Base-by-base conservation (phyloP, 2,329 filamentous ascomycete species). In the Metarhizium humberi region DNA sequence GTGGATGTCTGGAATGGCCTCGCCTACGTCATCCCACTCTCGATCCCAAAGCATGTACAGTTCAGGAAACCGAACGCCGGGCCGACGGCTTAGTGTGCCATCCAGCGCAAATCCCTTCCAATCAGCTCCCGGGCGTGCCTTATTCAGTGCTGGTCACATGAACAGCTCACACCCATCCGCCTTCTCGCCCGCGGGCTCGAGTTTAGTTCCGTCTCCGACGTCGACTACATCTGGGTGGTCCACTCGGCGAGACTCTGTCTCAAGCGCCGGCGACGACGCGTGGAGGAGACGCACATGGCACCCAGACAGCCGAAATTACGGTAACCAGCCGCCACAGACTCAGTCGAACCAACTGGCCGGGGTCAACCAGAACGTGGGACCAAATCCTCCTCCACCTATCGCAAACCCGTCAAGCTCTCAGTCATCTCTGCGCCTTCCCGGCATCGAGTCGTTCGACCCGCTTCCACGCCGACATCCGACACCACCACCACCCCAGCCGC, bases 231-330 rank as follows among this genome's bases (percentile, higher is more conserved):
- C 85, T 38, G 75, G 77, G 7, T 86, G 83, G 70, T 78, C 81
- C 4, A 61, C 53, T 8, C 75, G 86, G 34, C 78, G 86, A 46
- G 87, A 91, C 45, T 87, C 88, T 0, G 75, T 75, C 3, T 74
- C 79, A 8, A 82, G 78, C 52, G 75, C 77, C 20, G 73, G 80
- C 1, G 90, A 95, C 59, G 85, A 90, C 46, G 87, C 89, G 55
- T 89, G 85, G 81, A 84, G 91, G 60, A 79, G 92, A 58, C 82
- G 91, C 53, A 96, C 92, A 3, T 96, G 92, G 92, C 92, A 96
- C 70, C 89, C 90, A 0, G 88, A 90, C 58, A 87, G 84, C 57
- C 78, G 81, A 16, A 80, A 79, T 59, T 84, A 83, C 58, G 78
- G 78, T 57, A 75, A 84, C 36, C 82, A 85, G 50, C 80, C 81